phyloP scores from a whole-genome alignment of 805 yeast species.

The Candida hungchunana region DNA sequence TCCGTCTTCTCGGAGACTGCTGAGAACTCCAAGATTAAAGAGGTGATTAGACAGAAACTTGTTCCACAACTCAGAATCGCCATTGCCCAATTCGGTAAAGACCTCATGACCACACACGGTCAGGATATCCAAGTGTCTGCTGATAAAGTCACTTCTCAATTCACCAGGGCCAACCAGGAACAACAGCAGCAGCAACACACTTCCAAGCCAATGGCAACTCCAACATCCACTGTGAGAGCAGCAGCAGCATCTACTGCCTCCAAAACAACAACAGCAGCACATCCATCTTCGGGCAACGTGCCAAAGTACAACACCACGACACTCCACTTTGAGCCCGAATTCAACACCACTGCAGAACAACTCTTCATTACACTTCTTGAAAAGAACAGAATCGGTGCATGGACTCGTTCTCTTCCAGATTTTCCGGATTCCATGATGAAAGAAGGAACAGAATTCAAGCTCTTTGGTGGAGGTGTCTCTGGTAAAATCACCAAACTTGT shows the following conservation, averaged over 20 bases:
- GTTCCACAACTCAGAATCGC: slow-evolving; percentile 65
- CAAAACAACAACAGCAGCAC: too few relatives aligned
- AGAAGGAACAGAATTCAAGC: slow-evolving; percentile 58
- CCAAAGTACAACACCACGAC: slow-evolving; percentile 80
- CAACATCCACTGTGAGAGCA: slow-evolving; percentile 9
- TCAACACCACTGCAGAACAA: slow-evolving; percentile 86
- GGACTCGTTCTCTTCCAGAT: slow-evolving; percentile 73
- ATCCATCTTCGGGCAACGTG: slow-evolving; percentile 25
- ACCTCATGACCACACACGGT: slow-evolving; percentile 71
- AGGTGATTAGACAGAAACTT: slow-evolving; percentile 43
- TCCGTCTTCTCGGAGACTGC: slow-evolving; percentile 53
- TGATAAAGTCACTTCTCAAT: slow-evolving; percentile 54
- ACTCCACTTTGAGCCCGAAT: slow-evolving; percentile 69
- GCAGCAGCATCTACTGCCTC: slow-evolving; percentile 17
- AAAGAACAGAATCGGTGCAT: slow-evolving; percentile 76
- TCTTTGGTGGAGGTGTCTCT: slow-evolving; percentile 84
- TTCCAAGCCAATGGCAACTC: not conserved
- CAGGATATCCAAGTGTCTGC: slow-evolving; percentile 82
- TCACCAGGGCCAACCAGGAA: slow-evolving; percentile 48
- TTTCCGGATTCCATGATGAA: slow-evolving; percentile 42
- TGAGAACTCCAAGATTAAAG: slow-evolving; percentile 51
- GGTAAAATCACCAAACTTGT: slow-evolving; percentile 64
- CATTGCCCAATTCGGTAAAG: slow-evolving; percentile 68
- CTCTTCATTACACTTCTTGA: slow-evolving; percentile 73
- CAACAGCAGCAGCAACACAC: too few relatives aligned